Base-by-base conservation (phyloP, 306 rosid genomes). In the Quercus wislizeni region DNA sequence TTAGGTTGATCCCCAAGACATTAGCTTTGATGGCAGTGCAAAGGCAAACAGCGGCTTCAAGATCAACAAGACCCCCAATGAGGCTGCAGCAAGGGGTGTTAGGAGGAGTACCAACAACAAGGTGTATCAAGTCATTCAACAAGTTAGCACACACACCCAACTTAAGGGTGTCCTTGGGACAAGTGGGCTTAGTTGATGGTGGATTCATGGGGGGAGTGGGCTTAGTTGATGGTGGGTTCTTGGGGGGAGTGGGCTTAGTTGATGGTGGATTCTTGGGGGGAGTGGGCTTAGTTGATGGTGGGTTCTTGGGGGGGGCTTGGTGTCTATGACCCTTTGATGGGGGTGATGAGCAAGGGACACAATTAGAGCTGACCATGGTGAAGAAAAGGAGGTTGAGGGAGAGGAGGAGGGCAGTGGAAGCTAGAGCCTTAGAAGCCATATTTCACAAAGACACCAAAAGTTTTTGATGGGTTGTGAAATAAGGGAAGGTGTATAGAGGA, bases 1-100 rank as follows among this genome's bases (percentile, higher is more conserved):
- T 87, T 19, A 92, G 89, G 82, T 92, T 87, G 68, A 91, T 27
- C 3, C 97, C 97, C 14, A 94, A 31, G 14, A 92, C 61, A 28
- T 86, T 85, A 33, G 94, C 97, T 33, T 85, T 92, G 9, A 92
- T 88, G 11, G 92, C 93, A 0, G 97, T 94, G 95, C 97, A 92
- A 63, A 94, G 97, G 82, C 98, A 94, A 21, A 89, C 78, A 5
- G 95, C 97, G 3, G 97, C 98, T 69, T 94, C 97, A 74, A 94
- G 92, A 69, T 94, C 87, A 49, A 28, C 95, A 1, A 94, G 87
- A 12, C 90, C 91, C 2, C 84, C 3, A 63, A 92, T 28, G 49
- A 94, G 87, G 4, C 67, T 4, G 80, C 99, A 92, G 68, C 97
- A 94, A 59, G 95, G 93, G 23, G 75, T 75, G 86, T 82, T 86